Conservation (phyloP, 2,329 filamentous ascomycete genomes). For the Blastomyces emzantsi region DNA sequence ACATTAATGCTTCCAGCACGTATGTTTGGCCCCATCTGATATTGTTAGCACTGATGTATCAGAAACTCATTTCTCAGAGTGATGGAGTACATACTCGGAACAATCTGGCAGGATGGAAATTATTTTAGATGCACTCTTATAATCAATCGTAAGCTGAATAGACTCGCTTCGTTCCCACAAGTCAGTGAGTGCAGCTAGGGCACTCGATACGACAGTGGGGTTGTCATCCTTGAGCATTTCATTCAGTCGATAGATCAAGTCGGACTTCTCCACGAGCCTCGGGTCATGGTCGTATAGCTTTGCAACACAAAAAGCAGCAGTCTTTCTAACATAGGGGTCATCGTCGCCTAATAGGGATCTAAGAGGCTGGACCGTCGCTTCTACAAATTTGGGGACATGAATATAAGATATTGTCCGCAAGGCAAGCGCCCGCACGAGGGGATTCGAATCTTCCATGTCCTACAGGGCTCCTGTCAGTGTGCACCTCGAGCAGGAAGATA, state of each 20-base stretch:
- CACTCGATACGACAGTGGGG: conserved; percentile 92
- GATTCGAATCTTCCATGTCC: conserved; percentile 92
- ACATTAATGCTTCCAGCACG: conserved; percentile 95
- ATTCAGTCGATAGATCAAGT: conserved; percentile 87
- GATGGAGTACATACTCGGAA: conserved; percentile 63
- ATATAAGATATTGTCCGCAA: conserved; percentile 96
- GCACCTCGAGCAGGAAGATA: neutral
- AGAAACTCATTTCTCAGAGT: neutral
- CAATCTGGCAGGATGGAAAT: conserved; percentile 93
- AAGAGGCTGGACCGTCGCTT: conserved; percentile 75
- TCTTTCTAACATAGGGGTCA: conserved; percentile 96
- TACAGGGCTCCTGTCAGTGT: conserved; percentile 29
- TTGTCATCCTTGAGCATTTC: conserved; percentile 88
- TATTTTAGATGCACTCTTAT: conserved; percentile 95
- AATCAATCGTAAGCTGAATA: conserved; percentile 97
- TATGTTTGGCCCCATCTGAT: conserved; percentile 95
- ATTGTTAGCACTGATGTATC: neutral
- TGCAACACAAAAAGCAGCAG: conserved; percentile 88
- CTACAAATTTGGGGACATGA: conserved; percentile 91
- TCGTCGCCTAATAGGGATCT: conserved; percentile 74
- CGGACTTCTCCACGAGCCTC: conserved; percentile 77
- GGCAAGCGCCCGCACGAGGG: conserved; percentile 82
- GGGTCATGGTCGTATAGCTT: conserved; percentile 97
- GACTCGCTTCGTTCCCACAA: conserved; percentile 98
- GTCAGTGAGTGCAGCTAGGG: conserved; percentile 83